Evolutionary conservation across 495 filamentous ascomycete genomes (phyloP).

Genomic region (Massariosphaeria phaeospora): DNA sequence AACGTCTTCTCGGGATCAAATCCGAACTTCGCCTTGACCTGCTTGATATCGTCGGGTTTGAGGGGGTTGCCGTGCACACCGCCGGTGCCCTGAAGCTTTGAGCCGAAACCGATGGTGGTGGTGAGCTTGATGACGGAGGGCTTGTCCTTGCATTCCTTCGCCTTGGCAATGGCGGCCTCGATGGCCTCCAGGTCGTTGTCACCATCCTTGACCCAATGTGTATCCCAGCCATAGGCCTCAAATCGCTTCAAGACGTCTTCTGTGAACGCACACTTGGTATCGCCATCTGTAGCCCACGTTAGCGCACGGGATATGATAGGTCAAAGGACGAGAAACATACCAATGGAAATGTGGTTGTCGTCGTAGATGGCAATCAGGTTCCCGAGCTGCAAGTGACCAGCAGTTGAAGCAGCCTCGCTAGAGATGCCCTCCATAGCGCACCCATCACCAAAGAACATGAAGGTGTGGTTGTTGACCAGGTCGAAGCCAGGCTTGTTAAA

Average conservation of each 20-base stretch:
- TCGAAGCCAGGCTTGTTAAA: conserved; percentile 98
- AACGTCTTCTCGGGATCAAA: conserved; percentile 94
- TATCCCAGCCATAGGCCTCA: conserved; percentile 97
- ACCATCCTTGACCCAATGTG: conserved; percentile 77
- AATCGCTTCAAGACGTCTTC: conserved; percentile 96
- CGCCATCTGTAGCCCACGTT: conserved; percentile 60
- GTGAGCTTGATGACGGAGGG: conserved; percentile 94
- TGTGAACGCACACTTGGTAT: conserved; percentile 93
- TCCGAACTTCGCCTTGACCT: conserved; percentile 88
- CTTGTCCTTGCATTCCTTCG: conserved; percentile 87
- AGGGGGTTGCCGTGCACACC: conserved; percentile 94
- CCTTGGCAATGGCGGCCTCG: conserved; percentile 79
- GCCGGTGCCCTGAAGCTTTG: conserved; percentile 84
- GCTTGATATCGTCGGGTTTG: conserved; percentile 86
- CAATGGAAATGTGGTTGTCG: conserved; percentile 96
- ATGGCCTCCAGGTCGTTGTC: conserved; percentile 86
- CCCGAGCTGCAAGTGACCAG: conserved; percentile 93
- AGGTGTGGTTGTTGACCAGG: conserved; percentile 94
- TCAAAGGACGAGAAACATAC: conserved; percentile 42
- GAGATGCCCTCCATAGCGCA: conserved; percentile 99
- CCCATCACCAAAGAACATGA: conserved; percentile 92
- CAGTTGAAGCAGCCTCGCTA: conserved; percentile 82
- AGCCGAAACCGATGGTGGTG: conserved; percentile 97
- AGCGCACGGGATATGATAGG: conserved; percentile 13
- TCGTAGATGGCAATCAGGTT: conserved; percentile 97